These are phyloP conservation scores for Polytrichum formosum DNA, from an alignment of 225 moss, liverwort and hornwort species.

Conservation along the genomic window DNA sequence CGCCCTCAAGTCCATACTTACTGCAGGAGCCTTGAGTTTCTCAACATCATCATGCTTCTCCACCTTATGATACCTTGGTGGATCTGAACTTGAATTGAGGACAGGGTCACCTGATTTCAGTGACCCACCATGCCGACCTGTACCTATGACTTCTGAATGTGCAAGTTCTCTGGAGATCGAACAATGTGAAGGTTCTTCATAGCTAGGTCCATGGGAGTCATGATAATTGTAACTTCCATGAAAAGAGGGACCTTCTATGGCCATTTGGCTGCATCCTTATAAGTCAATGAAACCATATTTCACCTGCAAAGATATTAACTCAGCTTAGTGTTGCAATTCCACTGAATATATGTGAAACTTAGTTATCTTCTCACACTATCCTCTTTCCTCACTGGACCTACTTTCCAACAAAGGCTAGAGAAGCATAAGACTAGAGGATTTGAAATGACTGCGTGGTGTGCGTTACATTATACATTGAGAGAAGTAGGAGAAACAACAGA, in stretches of 20 bases:
- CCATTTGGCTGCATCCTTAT: conserved; percentile 12
- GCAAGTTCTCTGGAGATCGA: conserved; percentile 2
- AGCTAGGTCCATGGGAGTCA: conserved; percentile 16
- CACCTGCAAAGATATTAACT: neutral
- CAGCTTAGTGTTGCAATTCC: no score
- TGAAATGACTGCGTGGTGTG: no score
- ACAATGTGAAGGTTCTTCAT: conserved; percentile 10
- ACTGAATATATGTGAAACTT: no score
- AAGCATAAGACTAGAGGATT: no score
- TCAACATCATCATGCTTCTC: conserved; percentile 1
- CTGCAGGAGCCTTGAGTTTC: neutral
- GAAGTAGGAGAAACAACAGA: no score
- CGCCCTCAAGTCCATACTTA: neutral
- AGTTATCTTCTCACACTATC: no score
- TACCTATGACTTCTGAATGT: conserved; percentile 7
- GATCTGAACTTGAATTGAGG: conserved; percentile 9
- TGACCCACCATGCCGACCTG: conserved; percentile 21
- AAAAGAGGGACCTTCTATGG: conserved; percentile 18
- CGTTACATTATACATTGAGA: no score
- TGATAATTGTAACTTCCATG: conserved; percentile 10
- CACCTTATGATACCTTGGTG: conserved; percentile 9
- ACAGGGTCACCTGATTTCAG: conserved; percentile 10
- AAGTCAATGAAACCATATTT: neutral
- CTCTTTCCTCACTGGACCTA: no score
- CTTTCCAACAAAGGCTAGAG: no score